Evolutionary conservation across 208 protist species (phyloP), one percentile per base, ranked within the genome.

Genomic region (Phytomonas sp.): DNA sequence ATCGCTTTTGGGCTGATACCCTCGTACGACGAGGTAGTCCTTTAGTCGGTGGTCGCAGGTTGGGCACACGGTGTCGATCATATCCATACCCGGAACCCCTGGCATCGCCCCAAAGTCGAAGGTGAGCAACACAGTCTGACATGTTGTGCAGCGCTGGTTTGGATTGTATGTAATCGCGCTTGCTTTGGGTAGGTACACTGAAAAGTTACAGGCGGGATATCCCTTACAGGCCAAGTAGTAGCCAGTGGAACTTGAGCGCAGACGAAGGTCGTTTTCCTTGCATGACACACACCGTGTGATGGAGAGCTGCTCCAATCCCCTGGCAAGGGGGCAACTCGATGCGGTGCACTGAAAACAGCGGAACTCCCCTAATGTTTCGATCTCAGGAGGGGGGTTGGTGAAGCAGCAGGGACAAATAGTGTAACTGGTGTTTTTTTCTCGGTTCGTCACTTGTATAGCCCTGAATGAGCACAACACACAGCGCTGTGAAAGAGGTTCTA

Each of bases 311-410:
- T 88, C 81, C 33, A 78, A 63, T 0, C 90, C 90, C 56, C 82
- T 91, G 0, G 90, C 90, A 37, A 93, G 75, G 9, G 85, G 80
- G 63, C 90, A 95, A 72, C 87, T 75, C 17, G 85, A 56, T 56
- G 6, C 84, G 46, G 79, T 72, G 71, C 90, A 95, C 65, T 95
- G 90, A 72, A 93, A 95, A 75, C 90, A 95, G 70, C 87, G 88
- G 66, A 93, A 92, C 67, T 92, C 85, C 9, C 78, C 76, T 37
- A 71, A 40, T 13, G 70, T 67, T 64, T 84, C 82, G 43, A 84
- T 61, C 60, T 87, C 81, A 13, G 72, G 69, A 37, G 88, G 90
- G 6, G 89, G 90, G 32, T 82, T 79, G 7, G 75, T 83, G 46
- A 95, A 95, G 63, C 92, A 96, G 74, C 81, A 62, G 30, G 84